Percentiles rank a stretch among this genome's conserved stretches.
phyloP scores from a whole-genome alignment of 495 filamentous ascomycete genomes.

The Penicillium paxilli region DNA sequence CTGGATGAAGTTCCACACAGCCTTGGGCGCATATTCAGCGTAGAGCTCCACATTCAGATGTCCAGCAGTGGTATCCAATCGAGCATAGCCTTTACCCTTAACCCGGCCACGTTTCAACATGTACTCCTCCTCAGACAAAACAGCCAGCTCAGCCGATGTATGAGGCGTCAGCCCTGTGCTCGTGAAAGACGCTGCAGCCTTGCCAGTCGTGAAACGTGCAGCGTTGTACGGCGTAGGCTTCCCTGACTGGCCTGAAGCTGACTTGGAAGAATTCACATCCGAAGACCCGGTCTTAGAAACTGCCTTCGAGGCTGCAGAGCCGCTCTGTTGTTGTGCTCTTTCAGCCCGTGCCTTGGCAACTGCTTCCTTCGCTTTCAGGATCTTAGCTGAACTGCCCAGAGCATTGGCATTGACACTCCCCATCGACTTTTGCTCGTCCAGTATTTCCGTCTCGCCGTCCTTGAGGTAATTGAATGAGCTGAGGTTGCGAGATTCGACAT shows the following conservation, averaged over 20 bases:
- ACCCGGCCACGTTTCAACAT: constrained; percentile 89
- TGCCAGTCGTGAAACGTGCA: constrained; percentile 85
- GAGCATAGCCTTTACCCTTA: constrained; percentile 85
- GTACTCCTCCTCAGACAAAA: constrained; percentile 90
- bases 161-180: constrained; percentile 91
- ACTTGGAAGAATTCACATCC: constrained; percentile 20
- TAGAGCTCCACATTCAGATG: constrained; percentile 87
- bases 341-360: constrained; percentile 78
- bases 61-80: constrained; percentile 80
- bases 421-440: constrained; percentile 58
- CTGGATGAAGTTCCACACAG: constrained; percentile 95
- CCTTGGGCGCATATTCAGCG: constrained; percentile 83
- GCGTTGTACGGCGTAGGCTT: constrained; percentile 74
- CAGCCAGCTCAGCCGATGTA: constrained; percentile 79
- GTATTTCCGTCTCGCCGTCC: constrained; percentile 71
- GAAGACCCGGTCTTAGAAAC: constrained; percentile 38
- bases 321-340: constrained; percentile 41
- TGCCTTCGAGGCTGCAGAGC: constrained; percentile 30
- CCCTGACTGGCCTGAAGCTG: constrained; percentile 23
- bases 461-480: constrained; percentile 87
- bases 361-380: constrained; percentile 87
- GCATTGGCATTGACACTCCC: constrained; percentile 73
- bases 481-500: constrained; percentile 78
- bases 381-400: constrained; percentile 79
- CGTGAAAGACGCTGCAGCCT: constrained; percentile 91